Conservation (phyloP, 805 yeast genomes). For the Soucietia sequanensis region DNA sequence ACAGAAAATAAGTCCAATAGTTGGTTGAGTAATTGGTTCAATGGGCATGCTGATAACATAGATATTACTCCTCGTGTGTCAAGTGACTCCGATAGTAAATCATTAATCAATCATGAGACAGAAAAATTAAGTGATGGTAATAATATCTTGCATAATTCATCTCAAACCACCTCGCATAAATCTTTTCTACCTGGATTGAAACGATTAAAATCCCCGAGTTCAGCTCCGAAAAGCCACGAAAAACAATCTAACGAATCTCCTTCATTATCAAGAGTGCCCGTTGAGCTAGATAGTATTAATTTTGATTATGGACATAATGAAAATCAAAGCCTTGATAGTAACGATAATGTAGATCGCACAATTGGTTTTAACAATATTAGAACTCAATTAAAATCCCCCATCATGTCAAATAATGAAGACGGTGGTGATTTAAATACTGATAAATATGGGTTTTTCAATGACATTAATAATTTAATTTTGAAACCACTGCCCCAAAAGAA, state of each 20-base stretch:
- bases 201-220: background rate
- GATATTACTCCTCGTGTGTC: too few relatives aligned
- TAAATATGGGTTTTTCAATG: slow-evolving; percentile 48
- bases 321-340: slow-evolving; percentile 16
- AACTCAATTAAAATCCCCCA: slow-evolving; percentile 33
- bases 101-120: too few relatives aligned
- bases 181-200: background rate
- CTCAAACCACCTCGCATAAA: background rate
- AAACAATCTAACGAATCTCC: background rate
- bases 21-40: slow-evolving; percentile 19
- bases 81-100: background rate
- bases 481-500: background rate
- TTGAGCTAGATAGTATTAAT: slow-evolving; percentile 40
- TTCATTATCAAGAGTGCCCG: slow-evolving; percentile 27
- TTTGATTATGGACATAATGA: slow-evolving; percentile 1
- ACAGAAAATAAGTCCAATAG: slow-evolving; percentile 2
- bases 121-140: too few relatives aligned
- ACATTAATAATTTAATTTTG: slow-evolving; percentile 6
- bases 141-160: too few relatives aligned
- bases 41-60: too few relatives aligned
- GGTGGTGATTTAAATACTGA: slow-evolving; percentile 32
- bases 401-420: slow-evolving; percentile 11
- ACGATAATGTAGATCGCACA: too few relatives aligned
- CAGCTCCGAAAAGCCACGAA: background rate
- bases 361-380: too few relatives aligned